Evolutionary conservation across 2,329 filamentous ascomycete species (phyloP).

Genomic region (Aspergillus sp.): DNA sequence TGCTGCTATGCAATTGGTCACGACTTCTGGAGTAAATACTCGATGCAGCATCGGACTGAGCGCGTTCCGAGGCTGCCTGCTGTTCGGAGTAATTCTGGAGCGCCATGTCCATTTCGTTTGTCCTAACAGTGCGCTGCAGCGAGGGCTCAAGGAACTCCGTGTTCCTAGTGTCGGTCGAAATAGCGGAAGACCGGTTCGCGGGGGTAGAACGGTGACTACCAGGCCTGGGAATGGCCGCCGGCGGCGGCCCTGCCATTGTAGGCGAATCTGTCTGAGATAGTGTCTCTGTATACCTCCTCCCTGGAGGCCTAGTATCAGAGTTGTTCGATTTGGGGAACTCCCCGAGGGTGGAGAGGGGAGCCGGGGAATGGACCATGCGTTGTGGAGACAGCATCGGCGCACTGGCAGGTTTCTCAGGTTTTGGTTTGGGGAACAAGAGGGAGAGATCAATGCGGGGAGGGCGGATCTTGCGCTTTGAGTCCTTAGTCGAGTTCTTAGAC

Average conservation of each 20-base stretch:
- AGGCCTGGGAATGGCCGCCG: not conserved
- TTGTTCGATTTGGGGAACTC: conserved; percentile 18
- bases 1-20: conserved; percentile 15
- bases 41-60: conserved; percentile 6
- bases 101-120: conserved; percentile 28
- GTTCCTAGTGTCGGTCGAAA: not conserved
- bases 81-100: conserved; percentile 22
- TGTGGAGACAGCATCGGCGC: conserved; percentile 37
- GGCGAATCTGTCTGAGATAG: conserved; percentile 1
- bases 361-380: conserved; percentile 35
- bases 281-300: conserved; percentile 23
- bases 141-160: conserved; percentile 18
- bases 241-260: not conserved
- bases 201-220: not conserved
- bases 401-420: conserved; percentile 14
- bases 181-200: not conserved
- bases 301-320: conserved; percentile 7
- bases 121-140: conserved; percentile 24
- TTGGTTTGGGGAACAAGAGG: conserved; percentile 36
- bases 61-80: conserved; percentile 6
- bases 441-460: conserved; percentile 38
- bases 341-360: conserved; percentile 29
- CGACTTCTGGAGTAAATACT: conserved; percentile 18
- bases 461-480: conserved; percentile 33
- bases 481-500: conserved; percentile 19